Base-by-base conservation (phyloP, 2,329 filamentous ascomycete species). In the Nothophoma quercina region DNA sequence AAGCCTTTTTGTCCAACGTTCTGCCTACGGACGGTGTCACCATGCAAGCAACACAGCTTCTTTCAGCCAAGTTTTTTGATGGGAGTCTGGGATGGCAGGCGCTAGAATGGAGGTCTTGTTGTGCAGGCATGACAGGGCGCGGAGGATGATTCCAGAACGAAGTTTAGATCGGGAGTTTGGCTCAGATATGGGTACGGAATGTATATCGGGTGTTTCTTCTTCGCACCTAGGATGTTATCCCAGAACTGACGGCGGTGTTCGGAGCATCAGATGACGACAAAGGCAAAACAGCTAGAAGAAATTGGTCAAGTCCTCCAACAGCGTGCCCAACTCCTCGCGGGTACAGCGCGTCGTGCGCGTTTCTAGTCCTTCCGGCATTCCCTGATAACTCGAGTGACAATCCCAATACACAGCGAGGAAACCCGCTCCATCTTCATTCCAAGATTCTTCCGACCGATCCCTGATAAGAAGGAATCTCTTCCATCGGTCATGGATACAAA, bases 361-460 rank as follows among this genome's bases (percentile, higher is more conserved):
- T 35, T 38, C 45, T 38, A 33, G 38, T 18, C 46, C 19, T 9
- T 30, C 30, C n/a, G 35, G 42, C 36, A 47, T 38, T 43, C 40
- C 36, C 29, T 26, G 21, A 51, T 21, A 44, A 6, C 30, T 30
- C 8, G 44, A 36, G 30, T 30, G 15, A 43, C 10, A 1, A 49
- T 50, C 48, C 55, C 48, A 58, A 50, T 55, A 55, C 29, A 58
- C 51, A 55, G 43, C 44, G 22, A 58, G 43, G 35, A 58, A 55
- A 16, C 48, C 55, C 13, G 39, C 44, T 44, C 55, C 35, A 29
- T 18, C 44, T 25, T 52, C 16, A 50, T 55, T 46, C 55, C 44
- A 58, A 34, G 32, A 51, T 42, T 45, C 41, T 46, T 55, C 28
- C 2, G 47, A 40, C 35, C 12, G 26, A 28, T 55, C 51, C 12